Base-by-base conservation (phyloP, 805 yeast species). In the Myxozyma nipponensis region DNA sequence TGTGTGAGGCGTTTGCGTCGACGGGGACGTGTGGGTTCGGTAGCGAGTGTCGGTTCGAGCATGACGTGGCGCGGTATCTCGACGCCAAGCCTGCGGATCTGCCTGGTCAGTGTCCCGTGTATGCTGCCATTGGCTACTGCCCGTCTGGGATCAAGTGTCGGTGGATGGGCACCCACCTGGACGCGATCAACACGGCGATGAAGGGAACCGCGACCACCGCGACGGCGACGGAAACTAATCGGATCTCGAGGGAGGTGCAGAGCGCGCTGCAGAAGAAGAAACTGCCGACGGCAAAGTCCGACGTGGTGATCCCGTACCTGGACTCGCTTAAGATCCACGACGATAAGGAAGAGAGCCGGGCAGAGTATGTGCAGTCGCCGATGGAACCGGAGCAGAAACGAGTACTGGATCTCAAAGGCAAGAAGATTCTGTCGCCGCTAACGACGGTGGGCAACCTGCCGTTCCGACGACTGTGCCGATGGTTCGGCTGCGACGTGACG, bases 381-480 rank as follows among this genome's bases (percentile, higher is more conserved):
- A 80, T 84, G 68, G 80, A 79, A 61, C 75, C 87, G 0, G 71
- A 77, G n/a, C 98, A 93, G 67, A 93, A 93, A 78, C 86, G 84
- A 66, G 75, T 70, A 49, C 64, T 93, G 42, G 72, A 89, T 63
- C 75, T 86, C 46, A 71, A 72, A 32, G 73, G 79, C 41, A 91
- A 91, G 58, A 89, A 89, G 68, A 88, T 93, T 52, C 83, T 93
- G 5, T 87, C 97, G 1, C 99, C 99, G 1, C 76, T 93, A 56
- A 95, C 99, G 30, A 93, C 99, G 0, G 98, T 93, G 4, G 99
- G 99, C 21, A 93, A 93, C 68, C 74, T 93, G 62, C 98, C 99
- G 15, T 93, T 80, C 70, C 83, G 99, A 68, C 77, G 98, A 61
- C 75, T 93, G 53, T 90, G 93, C 96, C 84, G 83, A 62, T 76